Percentiles rank a stretch among this genome's conserved stretches.
These are phyloP conservation scores for Suillus discolor DNA, from an alignment of 768 basidiomycete species.

Conservation along the genomic window DNA sequence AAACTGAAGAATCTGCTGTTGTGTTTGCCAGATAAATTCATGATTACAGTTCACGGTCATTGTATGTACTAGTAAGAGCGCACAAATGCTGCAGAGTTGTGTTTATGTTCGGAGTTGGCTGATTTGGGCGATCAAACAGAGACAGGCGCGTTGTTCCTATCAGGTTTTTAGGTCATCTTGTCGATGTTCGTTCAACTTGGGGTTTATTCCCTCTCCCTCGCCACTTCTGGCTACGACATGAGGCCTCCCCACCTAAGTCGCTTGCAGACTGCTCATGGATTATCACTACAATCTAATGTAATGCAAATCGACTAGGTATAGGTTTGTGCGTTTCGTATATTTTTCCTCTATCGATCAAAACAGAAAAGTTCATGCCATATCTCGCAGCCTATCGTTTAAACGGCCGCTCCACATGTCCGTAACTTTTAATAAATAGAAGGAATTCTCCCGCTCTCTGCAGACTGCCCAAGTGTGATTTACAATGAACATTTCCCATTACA, in stretches of 20 bases:
- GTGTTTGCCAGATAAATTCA: neutral
- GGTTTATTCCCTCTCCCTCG: neutral
- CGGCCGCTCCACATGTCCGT: no score
- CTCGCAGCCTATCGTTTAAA: no score
- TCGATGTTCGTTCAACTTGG: neutral
- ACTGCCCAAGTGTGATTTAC: neutral
- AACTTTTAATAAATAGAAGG: neutral
- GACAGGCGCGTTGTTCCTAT: neutral
- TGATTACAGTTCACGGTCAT: neutral
- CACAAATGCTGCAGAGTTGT: neutral
- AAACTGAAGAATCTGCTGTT: neutral
- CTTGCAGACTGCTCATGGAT: neutral
- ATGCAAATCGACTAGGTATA: neutral
- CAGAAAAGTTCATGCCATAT: neutral
- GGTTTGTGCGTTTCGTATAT: neutral
- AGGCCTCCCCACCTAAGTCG: neutral
- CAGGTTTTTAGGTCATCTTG: neutral
- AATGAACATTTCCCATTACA: neutral
- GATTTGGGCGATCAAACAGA: neutral
- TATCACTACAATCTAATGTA: neutral
- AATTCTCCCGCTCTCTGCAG: neutral
- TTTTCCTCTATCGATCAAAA: neutral
- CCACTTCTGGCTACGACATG: neutral
- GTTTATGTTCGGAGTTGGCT: neutral
- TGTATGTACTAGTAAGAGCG: neutral